A percentile compares a stretch with the other conserved stretches of the same genome.
These are phyloP conservation scores for Meyerozyma guilliermondii DNA, from an alignment of 1,139 yeast genomes.

Conservation along the genomic window DNA sequence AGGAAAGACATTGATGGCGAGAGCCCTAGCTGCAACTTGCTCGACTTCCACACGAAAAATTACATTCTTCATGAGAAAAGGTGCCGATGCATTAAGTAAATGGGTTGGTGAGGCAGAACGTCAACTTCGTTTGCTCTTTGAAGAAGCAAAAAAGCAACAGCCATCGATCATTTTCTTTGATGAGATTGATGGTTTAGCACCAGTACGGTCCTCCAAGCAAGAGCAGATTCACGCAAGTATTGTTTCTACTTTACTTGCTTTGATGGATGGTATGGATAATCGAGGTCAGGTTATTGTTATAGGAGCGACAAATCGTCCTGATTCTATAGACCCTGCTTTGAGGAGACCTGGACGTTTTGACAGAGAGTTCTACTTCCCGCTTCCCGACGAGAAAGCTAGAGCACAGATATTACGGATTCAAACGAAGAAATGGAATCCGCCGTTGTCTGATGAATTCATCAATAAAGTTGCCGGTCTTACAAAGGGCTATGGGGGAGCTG, in stretches of 20 bases:
- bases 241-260: conserved; percentile 86
- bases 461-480: conserved; percentile 73
- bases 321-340: conserved; percentile 94
- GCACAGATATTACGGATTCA: conserved; percentile 76
- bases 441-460: conserved; percentile 52
- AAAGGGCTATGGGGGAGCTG: conserved; percentile 98
- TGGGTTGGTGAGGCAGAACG: conserved; percentile 99
- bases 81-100: conserved; percentile 94
- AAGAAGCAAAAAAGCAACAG: conserved; percentile 93
- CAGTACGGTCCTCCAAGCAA: conserved; percentile 93
- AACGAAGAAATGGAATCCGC: conserved; percentile 85
- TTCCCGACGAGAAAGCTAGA: conserved; percentile 81
- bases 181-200: conserved; percentile 97
- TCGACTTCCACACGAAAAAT: conserved; percentile 78
- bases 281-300: conserved; percentile 95
- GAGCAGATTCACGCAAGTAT: conserved; percentile 98
- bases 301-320: conserved; percentile 98
- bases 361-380: conserved; percentile 91
- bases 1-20: conserved; percentile 96
- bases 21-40: conserved; percentile 95
- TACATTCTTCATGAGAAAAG: conserved; percentile 96
- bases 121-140: conserved; percentile 82
- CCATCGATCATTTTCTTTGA: conserved; percentile 95
- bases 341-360: conserved; percentile 98
- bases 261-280: conserved; percentile 99